phyloP scores from a whole-genome alignment of 768 basidiomycete genomes.

The Suillus subalutaceus region DNA sequence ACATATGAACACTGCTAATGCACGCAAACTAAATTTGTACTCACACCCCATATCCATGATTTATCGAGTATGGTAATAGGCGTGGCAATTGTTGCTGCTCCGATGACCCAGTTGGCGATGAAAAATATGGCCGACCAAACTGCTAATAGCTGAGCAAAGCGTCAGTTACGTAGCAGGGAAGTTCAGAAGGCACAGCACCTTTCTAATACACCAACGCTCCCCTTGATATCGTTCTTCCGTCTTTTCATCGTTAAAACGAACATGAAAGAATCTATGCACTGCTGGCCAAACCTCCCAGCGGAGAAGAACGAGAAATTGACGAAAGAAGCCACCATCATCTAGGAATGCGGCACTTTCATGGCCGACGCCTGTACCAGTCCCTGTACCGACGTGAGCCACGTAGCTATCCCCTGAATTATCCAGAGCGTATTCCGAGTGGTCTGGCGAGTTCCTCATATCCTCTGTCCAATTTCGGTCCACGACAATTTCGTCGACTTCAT shows the following conservation, averaged over 20 bases:
- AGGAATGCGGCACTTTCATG: slow-evolving; percentile 37
- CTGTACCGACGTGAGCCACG: slow-evolving; percentile 27
- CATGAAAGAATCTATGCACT: slow-evolving; percentile 58
- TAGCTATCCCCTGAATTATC: slow-evolving; percentile 54
- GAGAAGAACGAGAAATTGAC: slow-evolving; percentile 42
- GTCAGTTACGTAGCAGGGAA: slow-evolving; percentile 1
- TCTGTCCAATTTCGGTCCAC: slow-evolving; percentile 74
- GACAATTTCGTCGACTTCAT: slow-evolving; percentile 69
- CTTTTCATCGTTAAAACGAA: slow-evolving; percentile 63
- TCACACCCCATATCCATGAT: slow-evolving; percentile 60
- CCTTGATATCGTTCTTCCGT: slow-evolving; percentile 52
- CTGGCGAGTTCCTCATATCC: slow-evolving; percentile 54
- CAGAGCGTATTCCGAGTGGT: slow-evolving; percentile 51
- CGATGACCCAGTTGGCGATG: slow-evolving; percentile 70
- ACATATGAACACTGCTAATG: slow-evolving; percentile 1
- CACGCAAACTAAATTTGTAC: slow-evolving; percentile 25
- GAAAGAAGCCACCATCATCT: slow-evolving; percentile 39
- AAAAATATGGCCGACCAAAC: slow-evolving; percentile 67
- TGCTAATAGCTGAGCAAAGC: slow-evolving; percentile 47
- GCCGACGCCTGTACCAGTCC: slow-evolving; percentile 38
- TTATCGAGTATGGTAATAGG: slow-evolving; percentile 54
- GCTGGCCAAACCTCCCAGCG: slow-evolving; percentile 62
- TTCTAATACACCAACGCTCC: slow-evolving; percentile 77
- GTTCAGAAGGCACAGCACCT: slow-evolving; percentile 35
- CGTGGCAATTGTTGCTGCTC: slow-evolving; percentile 49